Evolutionary conservation across 805 yeast genomes (phyloP), one percentile per base, ranked within the genome.

Genomic region (Cyberlindnera maritima): DNA sequence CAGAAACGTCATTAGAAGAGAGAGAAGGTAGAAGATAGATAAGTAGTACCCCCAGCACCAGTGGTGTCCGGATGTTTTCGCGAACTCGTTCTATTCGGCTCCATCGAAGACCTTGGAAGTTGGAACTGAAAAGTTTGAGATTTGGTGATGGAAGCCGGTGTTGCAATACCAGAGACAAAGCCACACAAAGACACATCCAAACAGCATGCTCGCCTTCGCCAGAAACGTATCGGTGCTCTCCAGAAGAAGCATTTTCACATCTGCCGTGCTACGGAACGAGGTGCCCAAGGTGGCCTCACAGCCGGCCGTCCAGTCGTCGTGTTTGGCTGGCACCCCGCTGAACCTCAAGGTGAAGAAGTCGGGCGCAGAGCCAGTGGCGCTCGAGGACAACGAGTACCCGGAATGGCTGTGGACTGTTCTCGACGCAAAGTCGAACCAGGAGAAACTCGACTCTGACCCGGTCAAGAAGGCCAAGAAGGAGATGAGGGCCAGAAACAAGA

Each of bases 351-450:
- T 92, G 37, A 79, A 79, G 61, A 90, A 89, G 61, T 74, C 76
- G 32, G 95, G 92, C n/a, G 80, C 83, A 49, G 97, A 90, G 57
- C 89, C 95, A 9, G 81, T 88, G 5, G 98, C 98, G 2, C 66
- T 85, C 45, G 88, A 85, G 51, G 98, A 94, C 63, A 72, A 72
- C 33, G 96, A 91, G 59, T 92, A 92, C 62, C 99, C 99, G 5
- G 87, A 77, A 38, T 92, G 99, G 99, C 74, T 92, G 44, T 94
- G 98, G 98, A 79, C 76, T 5, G 72, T 88, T 40, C 75, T 90
- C 28, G 96, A 91, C 64, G 71, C 77, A 43, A 77, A 77, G 33
- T 77, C 77, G n/a, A 82, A 79, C 59, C 71, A 74, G 47, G 76
- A 71, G 23, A 71, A 76, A 54, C 71, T 85, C 33, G 81, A 77